Percentiles rank a stretch among this genome's conserved stretches.
Evolutionary conservation across 306 rosid species (phyloP).

Genomic region (Luffa acutangula): DNA sequence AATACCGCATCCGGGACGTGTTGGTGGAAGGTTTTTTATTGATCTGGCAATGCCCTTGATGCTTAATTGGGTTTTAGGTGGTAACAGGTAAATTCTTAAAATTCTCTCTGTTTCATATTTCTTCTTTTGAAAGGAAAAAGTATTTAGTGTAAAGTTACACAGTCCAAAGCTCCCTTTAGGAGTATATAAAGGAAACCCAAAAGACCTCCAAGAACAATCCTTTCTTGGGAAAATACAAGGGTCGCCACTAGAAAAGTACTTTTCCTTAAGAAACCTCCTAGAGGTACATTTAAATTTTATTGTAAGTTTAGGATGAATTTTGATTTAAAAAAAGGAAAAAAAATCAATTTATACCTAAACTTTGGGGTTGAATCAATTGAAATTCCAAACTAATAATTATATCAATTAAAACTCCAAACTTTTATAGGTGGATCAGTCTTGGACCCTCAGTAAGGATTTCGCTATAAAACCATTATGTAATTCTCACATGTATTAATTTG

Average conservation of each 20-base stretch:
- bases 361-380: no score
- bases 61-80: constrained; percentile 95
- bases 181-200: not conserved
- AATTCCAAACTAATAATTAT: no score
- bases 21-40: constrained; percentile 78
- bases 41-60: constrained; percentile 75
- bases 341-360: no score
- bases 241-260: not conserved
- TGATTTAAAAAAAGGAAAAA: no score
- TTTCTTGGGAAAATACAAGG: not conserved
- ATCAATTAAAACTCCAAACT: no score
- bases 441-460: no score
- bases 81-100: constrained; percentile 53
- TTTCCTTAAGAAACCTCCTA: not conserved
- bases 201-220: not conserved
- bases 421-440: no score
- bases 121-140: not conserved
- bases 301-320: not conserved
- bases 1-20: constrained; percentile 94
- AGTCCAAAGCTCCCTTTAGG: not conserved
- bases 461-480: no score
- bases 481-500: no score
- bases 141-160: not conserved
- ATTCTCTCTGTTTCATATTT: not conserved
- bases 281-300: not conserved